Conservation (phyloP, 2,329 filamentous ascomycete species). For the Dothiorella sarmentorum region DNA sequence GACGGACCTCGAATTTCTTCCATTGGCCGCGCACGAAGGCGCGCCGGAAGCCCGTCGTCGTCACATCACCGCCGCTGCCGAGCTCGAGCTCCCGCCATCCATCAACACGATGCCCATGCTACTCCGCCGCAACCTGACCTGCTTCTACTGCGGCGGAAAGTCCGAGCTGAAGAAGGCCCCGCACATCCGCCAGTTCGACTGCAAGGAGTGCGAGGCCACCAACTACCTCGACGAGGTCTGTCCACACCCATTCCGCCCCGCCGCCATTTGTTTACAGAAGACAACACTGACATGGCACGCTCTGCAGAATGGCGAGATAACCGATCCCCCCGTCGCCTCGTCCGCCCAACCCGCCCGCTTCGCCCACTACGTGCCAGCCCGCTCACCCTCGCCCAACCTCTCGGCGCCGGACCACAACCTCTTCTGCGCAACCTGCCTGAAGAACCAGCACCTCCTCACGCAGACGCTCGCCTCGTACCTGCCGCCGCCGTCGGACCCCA, state of each 20-base stretch:
- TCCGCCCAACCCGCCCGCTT: constrained; percentile 49
- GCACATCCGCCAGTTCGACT: constrained; percentile 64
- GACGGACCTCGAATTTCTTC: constrained; percentile 11
- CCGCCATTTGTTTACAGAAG: background rate
- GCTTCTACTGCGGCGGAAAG: constrained; percentile 55
- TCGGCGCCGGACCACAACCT: constrained; percentile 39
- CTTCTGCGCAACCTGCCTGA: constrained; percentile 76
- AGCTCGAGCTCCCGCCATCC: constrained; percentile 11
- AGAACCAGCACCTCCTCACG: constrained; percentile 82
- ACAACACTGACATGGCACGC: constrained; percentile 23
- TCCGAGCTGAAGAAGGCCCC: constrained; percentile 60
- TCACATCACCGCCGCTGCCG: constrained; percentile 10
- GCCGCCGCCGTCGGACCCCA: constrained; percentile 60
- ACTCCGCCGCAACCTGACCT: constrained; percentile 29
- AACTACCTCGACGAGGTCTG: constrained; percentile 85
- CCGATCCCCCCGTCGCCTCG: constrained; percentile 71
- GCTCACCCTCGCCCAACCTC: constrained; percentile 28
- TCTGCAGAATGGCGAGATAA: constrained; percentile 75
- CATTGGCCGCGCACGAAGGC: background rate
- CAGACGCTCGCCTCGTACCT: constrained; percentile 77
- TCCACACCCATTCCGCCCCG: constrained; percentile 12
- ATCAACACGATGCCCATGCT: constrained; percentile 30
- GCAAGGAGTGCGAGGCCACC: constrained; percentile 74
- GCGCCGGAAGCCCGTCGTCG: background rate
- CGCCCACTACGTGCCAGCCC: constrained; percentile 43